A percentile compares a stretch with the other conserved stretches of the same genome.
These are phyloP conservation scores for Leucocoprinus birnbaumii DNA, from an alignment of 768 basidiomycete genomes.

Conservation along the genomic window DNA sequence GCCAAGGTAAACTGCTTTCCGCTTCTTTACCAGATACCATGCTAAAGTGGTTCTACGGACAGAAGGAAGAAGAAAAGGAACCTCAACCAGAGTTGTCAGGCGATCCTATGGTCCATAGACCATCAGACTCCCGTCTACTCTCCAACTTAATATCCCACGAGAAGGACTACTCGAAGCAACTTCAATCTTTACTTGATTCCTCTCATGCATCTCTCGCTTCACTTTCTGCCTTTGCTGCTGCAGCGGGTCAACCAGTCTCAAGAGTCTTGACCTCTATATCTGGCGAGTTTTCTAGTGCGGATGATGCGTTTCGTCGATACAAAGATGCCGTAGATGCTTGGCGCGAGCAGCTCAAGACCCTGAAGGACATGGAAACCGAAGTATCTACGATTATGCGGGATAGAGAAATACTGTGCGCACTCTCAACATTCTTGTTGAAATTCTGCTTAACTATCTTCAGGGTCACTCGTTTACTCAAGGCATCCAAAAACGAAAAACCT, in stretches of 20 bases:
- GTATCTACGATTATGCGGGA: conserved; percentile 68
- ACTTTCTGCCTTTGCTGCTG: conserved; percentile 71
- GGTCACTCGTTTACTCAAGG: conserved; percentile 77
- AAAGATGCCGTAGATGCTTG: conserved; percentile 60
- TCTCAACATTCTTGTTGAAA: not conserved
- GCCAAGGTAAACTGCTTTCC: not conserved
- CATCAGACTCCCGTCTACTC: conserved; percentile 72
- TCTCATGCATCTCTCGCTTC: conserved; percentile 62
- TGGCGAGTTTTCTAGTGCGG: conserved; percentile 56
- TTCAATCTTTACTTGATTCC: conserved; percentile 52
- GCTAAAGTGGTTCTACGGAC: conserved; percentile 3
- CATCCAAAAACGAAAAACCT: conserved; percentile 52
- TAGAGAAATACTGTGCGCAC: conserved; percentile 75
- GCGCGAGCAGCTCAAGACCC: conserved; percentile 52
- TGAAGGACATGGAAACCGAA: conserved; percentile 73
- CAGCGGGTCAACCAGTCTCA: conserved; percentile 54
- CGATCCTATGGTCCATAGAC: conserved; percentile 61
- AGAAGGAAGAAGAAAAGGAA: not conserved
- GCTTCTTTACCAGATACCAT: not conserved
- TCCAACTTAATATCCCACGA: conserved; percentile 65
- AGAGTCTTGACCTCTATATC: conserved; percentile 56
- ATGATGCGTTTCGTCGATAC: conserved; percentile 67
- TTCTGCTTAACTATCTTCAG: conserved; percentile 30
- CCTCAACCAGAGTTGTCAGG: not conserved
- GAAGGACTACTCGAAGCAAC: conserved; percentile 66